A percentile compares a stretch with the other conserved stretches of the same genome.
phyloP scores from a whole-genome alignment of 208 protist genomes.

The Trypanosoma conorhini region DNA sequence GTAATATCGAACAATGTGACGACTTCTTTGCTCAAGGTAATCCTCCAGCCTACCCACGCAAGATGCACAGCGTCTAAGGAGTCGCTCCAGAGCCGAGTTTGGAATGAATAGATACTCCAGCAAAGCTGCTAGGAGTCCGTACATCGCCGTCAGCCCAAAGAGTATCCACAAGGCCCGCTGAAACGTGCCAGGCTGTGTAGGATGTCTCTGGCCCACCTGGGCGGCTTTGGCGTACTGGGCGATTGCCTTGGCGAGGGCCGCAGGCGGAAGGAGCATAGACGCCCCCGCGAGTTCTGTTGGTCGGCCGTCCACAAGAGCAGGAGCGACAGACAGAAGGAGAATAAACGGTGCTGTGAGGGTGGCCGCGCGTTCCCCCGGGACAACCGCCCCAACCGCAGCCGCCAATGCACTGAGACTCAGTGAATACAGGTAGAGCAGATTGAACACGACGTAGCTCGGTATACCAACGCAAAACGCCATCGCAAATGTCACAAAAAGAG shows the following conservation, averaged over 20 bases:
- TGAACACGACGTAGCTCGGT: constrained; percentile 25
- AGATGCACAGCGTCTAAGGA: neutral
- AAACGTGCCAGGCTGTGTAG: neutral
- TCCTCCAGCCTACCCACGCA: neutral
- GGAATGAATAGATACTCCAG: constrained; percentile 24
- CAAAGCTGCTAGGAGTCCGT: constrained; percentile 16
- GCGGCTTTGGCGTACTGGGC: neutral
- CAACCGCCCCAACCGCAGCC: constrained; percentile 28
- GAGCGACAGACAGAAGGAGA: constrained; percentile 29
- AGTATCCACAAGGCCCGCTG: constrained; percentile 14
- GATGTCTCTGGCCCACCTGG: neutral
- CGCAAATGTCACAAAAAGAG: constrained; percentile 24
- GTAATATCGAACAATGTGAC: neutral
- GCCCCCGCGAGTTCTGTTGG: constrained; percentile 5
- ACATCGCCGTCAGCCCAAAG: constrained; percentile 19
- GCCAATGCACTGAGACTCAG: constrained; percentile 31
- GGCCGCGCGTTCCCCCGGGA: constrained; percentile 27
- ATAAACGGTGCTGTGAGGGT: constrained; percentile 17
- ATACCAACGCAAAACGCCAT: constrained; percentile 19
- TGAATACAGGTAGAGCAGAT: constrained; percentile 37
- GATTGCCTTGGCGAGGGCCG: constrained; percentile 19
- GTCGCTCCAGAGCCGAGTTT: constrained; percentile 11
- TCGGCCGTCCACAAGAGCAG: constrained; percentile 6
- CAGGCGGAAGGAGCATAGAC: constrained; percentile 14
- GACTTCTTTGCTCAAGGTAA: neutral